Conservation (phyloP, 495 filamentous ascomycete genomes). For the Penicilliopsis zonata region DNA sequence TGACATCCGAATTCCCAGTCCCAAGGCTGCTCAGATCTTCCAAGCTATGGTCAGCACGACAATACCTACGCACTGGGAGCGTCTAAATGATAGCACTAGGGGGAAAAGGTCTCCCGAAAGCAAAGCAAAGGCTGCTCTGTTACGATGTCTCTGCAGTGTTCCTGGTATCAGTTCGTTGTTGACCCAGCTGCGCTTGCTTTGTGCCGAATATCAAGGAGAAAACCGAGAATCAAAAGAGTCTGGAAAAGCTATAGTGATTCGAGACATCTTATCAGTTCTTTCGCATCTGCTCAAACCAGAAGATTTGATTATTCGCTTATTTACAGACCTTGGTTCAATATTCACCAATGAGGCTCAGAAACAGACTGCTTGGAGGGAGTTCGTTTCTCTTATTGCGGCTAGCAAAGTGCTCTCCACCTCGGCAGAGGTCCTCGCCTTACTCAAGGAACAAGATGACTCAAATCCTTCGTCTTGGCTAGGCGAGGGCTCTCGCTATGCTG, state of each 20-base stretch:
- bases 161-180: conserved; percentile 60
- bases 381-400: conserved; percentile 50
- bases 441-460: conserved; percentile 16
- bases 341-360: conserved; percentile 22
- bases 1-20: conserved; percentile 49
- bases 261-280: conserved; percentile 31
- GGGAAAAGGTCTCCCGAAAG: conserved; percentile 14
- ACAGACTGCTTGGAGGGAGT: conserved; percentile 53
- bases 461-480: conserved; percentile 48
- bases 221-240: conserved; percentile 17
- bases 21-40: conserved; percentile 56
- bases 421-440: conserved; percentile 61
- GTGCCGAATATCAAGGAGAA: conserved; percentile 18
- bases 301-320: conserved; percentile 41
- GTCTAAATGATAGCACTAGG: conserved; percentile 35
- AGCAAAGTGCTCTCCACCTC: conserved; percentile 59
- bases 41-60: conserved; percentile 56
- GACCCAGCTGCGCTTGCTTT: conserved; percentile 44
- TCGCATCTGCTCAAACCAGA: conserved; percentile 45
- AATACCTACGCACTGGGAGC: conserved; percentile 67
- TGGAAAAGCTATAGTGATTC: conserved; percentile 14
- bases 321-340: conserved; percentile 27
- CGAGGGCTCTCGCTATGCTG: conserved; percentile 47
- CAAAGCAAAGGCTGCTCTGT: conserved; percentile 33
- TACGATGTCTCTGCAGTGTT: conserved; percentile 59